Conservation (phyloP, 2,329 filamentous ascomycete genomes). For the Nemania serpens region DNA sequence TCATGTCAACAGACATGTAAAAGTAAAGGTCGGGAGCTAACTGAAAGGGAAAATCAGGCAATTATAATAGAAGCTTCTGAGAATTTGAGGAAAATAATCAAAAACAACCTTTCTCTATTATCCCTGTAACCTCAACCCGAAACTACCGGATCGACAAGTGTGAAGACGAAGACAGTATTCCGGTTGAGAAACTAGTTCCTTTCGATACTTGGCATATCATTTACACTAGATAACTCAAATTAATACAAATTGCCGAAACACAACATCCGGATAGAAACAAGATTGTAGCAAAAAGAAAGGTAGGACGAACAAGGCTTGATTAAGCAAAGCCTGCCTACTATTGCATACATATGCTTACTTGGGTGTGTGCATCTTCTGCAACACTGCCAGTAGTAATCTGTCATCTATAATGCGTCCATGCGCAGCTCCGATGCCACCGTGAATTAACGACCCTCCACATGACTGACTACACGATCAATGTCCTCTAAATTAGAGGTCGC, state of each 20-base stretch:
- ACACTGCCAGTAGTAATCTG: not conserved
- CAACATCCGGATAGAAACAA: not conserved
- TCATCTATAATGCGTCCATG: not conserved
- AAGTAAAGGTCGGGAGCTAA: too few relatives aligned
- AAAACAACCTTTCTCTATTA: not conserved
- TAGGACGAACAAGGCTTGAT: not conserved
- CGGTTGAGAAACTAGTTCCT: not conserved
- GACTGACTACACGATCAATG: not conserved
- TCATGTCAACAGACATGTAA: too few relatives aligned
- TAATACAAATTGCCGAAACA: too few relatives aligned
- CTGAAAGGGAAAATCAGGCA: too few relatives aligned
- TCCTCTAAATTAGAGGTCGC: not conserved
- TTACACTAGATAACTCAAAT: too few relatives aligned
- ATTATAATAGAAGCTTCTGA: too few relatives aligned
- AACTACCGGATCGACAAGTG: constrained; percentile 22
- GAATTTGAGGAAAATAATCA: not conserved
- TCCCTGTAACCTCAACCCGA: constrained; percentile 15
- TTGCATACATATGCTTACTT: too few relatives aligned
- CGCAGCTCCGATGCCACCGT: not conserved
- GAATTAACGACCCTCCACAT: not conserved
- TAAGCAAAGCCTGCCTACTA: not conserved
- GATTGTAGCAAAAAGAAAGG: not conserved
- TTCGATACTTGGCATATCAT: too few relatives aligned
- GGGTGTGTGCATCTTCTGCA: not conserved
- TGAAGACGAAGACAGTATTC: not conserved